Evolutionary conservation across 306 rosid species (phyloP).

Genomic region (Lagenaria siceraria): DNA sequence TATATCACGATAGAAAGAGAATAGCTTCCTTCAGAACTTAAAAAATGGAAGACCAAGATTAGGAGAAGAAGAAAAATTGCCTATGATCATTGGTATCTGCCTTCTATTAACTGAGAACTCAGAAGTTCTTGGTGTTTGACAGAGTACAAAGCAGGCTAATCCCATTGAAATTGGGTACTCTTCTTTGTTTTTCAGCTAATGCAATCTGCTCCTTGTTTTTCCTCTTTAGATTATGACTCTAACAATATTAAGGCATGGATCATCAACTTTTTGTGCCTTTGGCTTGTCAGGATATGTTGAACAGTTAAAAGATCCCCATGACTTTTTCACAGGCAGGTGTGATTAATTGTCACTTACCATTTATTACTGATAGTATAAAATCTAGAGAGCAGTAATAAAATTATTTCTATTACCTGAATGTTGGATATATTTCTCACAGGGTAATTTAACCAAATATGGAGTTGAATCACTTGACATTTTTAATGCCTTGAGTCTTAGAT

Average conservation of each 20-base stretch:
- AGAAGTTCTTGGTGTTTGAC: not conserved
- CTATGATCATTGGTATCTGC: not conserved
- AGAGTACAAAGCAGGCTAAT: not conserved
- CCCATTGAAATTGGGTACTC: not conserved
- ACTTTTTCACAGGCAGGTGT: conserved; percentile 82
- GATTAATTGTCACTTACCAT: not conserved
- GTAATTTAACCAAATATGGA: not conserved
- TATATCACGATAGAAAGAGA: too few species aligned
- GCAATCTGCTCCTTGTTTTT: not conserved
- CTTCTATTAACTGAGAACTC: not conserved
- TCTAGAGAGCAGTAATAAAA: not conserved
- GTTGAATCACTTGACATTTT: not conserved
- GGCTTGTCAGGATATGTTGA: conserved; percentile 45
- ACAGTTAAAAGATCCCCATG: conserved; percentile 46
- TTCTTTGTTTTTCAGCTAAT: not conserved
- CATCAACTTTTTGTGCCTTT: conserved; percentile 8
- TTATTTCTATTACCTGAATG: not conserved
- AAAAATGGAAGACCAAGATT: not conserved
- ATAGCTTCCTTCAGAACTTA: not conserved
- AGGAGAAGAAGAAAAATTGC: not conserved
- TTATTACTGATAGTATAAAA: not conserved
- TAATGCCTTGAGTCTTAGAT: conserved; percentile 22
- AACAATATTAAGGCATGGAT: not conserved
- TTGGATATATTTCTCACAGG: not conserved
- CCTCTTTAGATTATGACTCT: not conserved